Evolutionary conservation across 1,284 basidiomycete genomes (phyloP).

Genomic region (Ceratobasidium sp.): DNA sequence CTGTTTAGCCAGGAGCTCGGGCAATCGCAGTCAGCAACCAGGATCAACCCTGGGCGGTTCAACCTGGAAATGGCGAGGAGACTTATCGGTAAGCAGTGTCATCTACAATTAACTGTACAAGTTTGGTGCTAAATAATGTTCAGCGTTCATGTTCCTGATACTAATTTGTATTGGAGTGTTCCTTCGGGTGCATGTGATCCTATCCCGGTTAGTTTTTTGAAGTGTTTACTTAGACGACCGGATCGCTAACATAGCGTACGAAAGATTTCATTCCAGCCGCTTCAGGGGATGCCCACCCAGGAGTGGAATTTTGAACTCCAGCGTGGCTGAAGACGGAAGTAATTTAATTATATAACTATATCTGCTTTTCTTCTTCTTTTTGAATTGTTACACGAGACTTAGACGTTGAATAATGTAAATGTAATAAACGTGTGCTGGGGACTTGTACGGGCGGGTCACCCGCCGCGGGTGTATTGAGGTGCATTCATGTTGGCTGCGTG

Average conservation of each 20-base stretch:
- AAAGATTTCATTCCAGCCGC: neutral
- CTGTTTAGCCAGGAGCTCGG: neutral
- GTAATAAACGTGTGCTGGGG: neutral
- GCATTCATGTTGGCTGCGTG: too few species aligned
- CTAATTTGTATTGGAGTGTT: neutral
- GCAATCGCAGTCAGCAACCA: neutral
- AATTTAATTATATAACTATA: too few species aligned
- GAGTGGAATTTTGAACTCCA: neutral
- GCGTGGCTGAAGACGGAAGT: neutral
- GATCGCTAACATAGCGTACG: neutral
- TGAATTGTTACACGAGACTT: neutral
- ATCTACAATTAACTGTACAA: too few species aligned
- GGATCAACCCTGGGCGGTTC: neutral
- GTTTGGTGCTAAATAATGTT: too few species aligned
- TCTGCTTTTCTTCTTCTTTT: neutral
- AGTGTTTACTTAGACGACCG: too few species aligned
- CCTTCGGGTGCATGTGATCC: neutral
- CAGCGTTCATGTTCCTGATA: neutral
- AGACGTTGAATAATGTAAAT: neutral
- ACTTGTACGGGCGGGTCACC: too few species aligned
- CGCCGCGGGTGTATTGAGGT: too few species aligned
- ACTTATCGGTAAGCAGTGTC: neutral
- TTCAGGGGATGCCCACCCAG: neutral
- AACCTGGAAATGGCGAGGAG: neutral
- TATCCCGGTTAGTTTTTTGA: neutral